Evolutionary conservation across 1,284 basidiomycete species (phyloP).

Genomic region (Kwoniella shivajii): DNA sequence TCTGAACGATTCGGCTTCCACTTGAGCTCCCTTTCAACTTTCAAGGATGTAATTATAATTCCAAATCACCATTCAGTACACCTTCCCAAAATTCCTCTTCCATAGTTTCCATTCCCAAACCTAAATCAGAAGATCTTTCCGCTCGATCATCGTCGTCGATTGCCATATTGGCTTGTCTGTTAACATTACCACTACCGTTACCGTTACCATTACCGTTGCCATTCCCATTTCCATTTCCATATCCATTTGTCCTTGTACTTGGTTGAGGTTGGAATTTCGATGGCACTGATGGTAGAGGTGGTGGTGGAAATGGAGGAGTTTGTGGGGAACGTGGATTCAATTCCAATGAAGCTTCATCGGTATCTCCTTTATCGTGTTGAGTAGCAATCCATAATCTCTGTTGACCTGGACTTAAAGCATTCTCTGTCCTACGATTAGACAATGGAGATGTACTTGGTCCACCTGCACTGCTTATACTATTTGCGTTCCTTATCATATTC

Average conservation of each 20-base stretch:
- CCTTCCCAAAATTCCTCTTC: slow-evolving; percentile 17
- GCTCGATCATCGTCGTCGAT: neutral
- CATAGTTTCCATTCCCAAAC: neutral
- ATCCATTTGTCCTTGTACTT: neutral
- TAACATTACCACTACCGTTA: neutral
- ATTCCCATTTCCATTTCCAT: neutral
- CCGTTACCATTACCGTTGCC: neutral
- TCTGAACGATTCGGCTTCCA: too few relatives aligned
- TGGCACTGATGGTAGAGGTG: neutral
- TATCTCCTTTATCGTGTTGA: neutral
- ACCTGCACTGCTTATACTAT: too few relatives aligned
- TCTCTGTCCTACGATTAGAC: neutral
- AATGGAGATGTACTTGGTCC: neutral
- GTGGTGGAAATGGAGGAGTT: neutral
- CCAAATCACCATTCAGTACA: slow-evolving; percentile 13
- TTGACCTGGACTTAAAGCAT: neutral
- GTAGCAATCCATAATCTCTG: too few relatives aligned
- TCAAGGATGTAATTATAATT: neutral
- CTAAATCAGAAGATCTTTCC: slow-evolving; percentile 11
- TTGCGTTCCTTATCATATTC: neutral
- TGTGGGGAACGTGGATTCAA: neutral
- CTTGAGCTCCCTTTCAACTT: too few relatives aligned
- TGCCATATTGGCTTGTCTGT: too few relatives aligned
- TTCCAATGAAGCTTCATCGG: slow-evolving; percentile 7
- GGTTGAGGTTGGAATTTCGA: neutral